These are phyloP conservation scores for Saturnispora silvae DNA, from an alignment of 805 yeast species.

Conservation along the genomic window DNA sequence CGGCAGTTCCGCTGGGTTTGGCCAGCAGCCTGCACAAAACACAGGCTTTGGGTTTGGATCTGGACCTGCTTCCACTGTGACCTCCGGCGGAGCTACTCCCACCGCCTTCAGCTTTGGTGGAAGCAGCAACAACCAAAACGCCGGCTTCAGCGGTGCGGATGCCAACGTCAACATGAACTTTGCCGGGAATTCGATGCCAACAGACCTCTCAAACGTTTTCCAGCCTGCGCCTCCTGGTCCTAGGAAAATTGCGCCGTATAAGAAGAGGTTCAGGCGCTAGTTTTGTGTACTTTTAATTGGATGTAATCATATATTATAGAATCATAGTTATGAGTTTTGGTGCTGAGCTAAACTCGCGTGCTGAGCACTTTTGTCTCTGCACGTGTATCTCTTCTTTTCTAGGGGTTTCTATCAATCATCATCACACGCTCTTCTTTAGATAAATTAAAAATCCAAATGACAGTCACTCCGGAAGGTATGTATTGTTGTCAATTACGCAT, in stretches of 20 bases:
- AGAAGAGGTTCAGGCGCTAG: background rate
- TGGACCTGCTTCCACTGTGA: constrained; percentile 3
- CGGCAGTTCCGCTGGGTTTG: constrained; percentile 1
- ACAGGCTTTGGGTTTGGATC: constrained; percentile 8
- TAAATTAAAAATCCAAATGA: constrained; percentile 7
- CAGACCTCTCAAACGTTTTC: constrained; percentile 4
- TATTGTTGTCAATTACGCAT: no score
- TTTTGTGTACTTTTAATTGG: background rate
- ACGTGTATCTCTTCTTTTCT: background rate
- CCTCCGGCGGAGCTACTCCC: constrained; percentile 2
- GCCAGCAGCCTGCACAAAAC: background rate
- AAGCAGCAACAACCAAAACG: constrained; percentile 1
- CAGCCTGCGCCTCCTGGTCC: constrained; percentile 1
- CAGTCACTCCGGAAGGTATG: constrained; percentile 28
- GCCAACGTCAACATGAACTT: constrained; percentile 14
- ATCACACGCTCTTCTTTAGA: no score
- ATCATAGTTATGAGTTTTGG: background rate
- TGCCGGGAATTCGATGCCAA: constrained; percentile 15
- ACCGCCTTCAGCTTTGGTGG: constrained; percentile 4
- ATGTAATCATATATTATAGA: background rate
- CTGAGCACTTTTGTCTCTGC: no score
- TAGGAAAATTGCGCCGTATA: constrained; percentile 3
- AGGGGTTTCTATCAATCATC: no score
- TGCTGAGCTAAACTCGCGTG: no score
- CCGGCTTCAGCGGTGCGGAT: background rate